phyloP scores from a whole-genome alignment of 1,284 basidiomycete species.

The Ustilago trichophora region DNA sequence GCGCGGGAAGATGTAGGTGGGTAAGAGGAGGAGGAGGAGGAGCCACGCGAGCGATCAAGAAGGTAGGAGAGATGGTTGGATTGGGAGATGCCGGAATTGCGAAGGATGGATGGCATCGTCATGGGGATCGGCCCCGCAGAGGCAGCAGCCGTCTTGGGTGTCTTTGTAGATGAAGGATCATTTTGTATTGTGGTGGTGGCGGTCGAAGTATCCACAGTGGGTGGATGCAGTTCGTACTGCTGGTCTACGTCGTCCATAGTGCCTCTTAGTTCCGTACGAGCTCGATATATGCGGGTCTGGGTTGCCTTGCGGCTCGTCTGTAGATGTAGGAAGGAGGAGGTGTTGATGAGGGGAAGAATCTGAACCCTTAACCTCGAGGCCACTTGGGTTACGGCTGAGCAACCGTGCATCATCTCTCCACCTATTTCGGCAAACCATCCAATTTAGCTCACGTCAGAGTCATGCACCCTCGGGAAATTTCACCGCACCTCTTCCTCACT shows the following conservation, averaged over 20 bases:
- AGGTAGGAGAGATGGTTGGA: constrained; percentile 19
- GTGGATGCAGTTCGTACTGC: constrained; percentile 16
- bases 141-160: neutral
- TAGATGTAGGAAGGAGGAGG: neutral
- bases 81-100: constrained; percentile 10
- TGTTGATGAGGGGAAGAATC: too few relatives aligned
- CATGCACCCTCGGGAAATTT: neutral
- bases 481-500: too few relatives aligned
- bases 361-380: neutral
- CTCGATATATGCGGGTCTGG: too few relatives aligned
- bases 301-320: too few relatives aligned
- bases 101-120: constrained; percentile 44
- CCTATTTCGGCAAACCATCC: too few relatives aligned
- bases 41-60: neutral
- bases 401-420: too few relatives aligned
- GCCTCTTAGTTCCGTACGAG: too few relatives aligned
- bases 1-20: constrained; percentile 29
- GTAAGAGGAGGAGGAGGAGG: constrained; percentile 6
- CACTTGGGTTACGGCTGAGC: too few relatives aligned
- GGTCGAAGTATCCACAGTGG: neutral
- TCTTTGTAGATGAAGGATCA: too few relatives aligned
- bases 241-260: constrained; percentile 11
- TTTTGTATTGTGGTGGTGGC: too few relatives aligned
- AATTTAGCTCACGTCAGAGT: constrained; percentile 11
- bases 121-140: constrained; percentile 29